Evolutionary conservation across 441 rosid species (phyloP).

Genomic region (Jatropha podagrica): DNA sequence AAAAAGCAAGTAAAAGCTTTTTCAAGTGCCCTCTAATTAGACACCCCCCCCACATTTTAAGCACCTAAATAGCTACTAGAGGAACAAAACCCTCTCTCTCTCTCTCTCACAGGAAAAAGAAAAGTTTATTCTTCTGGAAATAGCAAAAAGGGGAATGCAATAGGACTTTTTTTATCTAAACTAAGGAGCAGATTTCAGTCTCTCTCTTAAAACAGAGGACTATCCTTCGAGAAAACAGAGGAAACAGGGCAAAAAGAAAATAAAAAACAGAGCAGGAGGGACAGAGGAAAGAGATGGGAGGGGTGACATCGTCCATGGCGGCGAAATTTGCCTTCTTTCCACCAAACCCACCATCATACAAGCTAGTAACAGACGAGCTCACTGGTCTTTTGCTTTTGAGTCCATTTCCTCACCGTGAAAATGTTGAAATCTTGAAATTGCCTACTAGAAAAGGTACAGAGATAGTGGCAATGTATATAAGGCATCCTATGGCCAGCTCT

Average conservation of each 20-base stretch:
- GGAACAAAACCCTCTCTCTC: neutral
- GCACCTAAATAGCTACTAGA: neutral
- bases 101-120: neutral
- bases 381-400: slow-evolving; percentile 77
- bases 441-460: slow-evolving; percentile 79
- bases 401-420: slow-evolving; percentile 90
- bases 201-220: neutral
- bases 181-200: neutral
- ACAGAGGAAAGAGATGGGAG: slow-evolving; percentile 62
- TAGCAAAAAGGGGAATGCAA: slow-evolving; percentile 6
- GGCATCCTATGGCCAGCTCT: slow-evolving; percentile 89
- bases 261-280: neutral
- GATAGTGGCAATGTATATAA: slow-evolving; percentile 77
- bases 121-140: slow-evolving; percentile 16
- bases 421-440: slow-evolving; percentile 78
- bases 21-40: neutral
- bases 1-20: neutral
- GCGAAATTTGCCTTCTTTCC: slow-evolving; percentile 97
- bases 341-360: slow-evolving; percentile 93
- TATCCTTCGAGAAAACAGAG: slow-evolving; percentile 17
- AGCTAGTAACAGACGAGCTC: slow-evolving; percentile 56
- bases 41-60: neutral
- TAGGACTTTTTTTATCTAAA: slow-evolving; percentile 5
- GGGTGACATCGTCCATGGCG: slow-evolving; percentile 95
- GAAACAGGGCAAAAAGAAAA: slow-evolving; percentile 23